Base-by-base conservation (phyloP, 106 monocot genomes). In the Alisma plantagoaquatica region DNA sequence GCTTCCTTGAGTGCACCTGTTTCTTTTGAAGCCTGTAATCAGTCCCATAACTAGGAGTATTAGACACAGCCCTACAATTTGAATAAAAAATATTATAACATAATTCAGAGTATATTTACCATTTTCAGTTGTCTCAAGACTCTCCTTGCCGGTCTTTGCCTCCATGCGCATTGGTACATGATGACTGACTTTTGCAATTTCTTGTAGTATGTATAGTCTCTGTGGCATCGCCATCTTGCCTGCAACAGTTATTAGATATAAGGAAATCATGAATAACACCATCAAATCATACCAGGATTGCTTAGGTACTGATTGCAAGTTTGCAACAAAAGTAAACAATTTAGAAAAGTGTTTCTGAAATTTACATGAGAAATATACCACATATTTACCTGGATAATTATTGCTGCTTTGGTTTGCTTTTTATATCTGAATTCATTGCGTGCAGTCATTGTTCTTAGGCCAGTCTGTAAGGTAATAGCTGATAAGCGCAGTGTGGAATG, bases 1-100 rank as follows among this genome's bases (percentile, higher is more conserved):
- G 91, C 91, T 62, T 77, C 85, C 67, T 91, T 81, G 38, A 91
- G 81, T 25, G 91, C 91, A n/a, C 91, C 91, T 3, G 91, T 91
- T 73, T 91, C 91, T 55, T 75, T 78, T 31, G 91, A 74, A 67
- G 91, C 91, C 85, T 91, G 46, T 23, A 61, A n/a, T n/a, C n/a
- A n/a, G n/a, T n/a, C n/a, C n/a, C n/a, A n/a, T n/a, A n/a, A n/a
- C n/a, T n/a, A n/a, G n/a, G n/a, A n/a, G n/a, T n/a, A n/a, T n/a
- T n/a, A n/a, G n/a, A n/a, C n/a, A n/a, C n/a, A n/a, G n/a, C n/a
- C n/a, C n/a, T n/a, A n/a, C n/a, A n/a, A n/a, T n/a, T n/a, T n/a
- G n/a, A n/a, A n/a, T n/a, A n/a, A n/a, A n/a, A n/a, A n/a, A n/a
- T n/a, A n/a, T n/a, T n/a, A n/a, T n/a, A n/a, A n/a, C n/a, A n/a